Evolutionary conservation across 2,329 filamentous ascomycete genomes (phyloP).

Genomic region (Sporothrix sp.): DNA sequence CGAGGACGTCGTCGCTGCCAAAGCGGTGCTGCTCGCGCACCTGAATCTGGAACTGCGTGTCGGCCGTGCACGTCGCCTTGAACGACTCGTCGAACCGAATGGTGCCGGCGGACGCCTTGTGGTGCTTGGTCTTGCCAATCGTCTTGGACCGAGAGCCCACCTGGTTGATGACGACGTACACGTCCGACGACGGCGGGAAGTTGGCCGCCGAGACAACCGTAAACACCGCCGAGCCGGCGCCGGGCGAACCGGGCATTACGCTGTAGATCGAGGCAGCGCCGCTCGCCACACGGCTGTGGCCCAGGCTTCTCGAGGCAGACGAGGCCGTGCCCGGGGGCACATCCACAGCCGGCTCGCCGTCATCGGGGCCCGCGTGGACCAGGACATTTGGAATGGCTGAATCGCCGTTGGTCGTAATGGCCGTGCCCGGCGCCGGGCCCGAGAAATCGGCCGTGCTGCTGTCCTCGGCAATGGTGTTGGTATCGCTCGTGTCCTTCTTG

Average conservation of each 20-base stretch:
- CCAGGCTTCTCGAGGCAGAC: constrained; percentile 6
- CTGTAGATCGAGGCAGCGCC: constrained; percentile 59
- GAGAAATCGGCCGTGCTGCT: constrained; percentile 11
- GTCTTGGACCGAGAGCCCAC: constrained; percentile 62
- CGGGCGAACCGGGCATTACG: constrained; percentile 44
- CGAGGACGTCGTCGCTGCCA: constrained; percentile 71
- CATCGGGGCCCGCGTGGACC: constrained; percentile 34
- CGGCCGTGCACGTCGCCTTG: constrained; percentile 66
- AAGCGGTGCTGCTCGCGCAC: constrained; percentile 82
- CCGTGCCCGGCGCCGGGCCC: constrained; percentile 24
- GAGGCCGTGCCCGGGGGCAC: constrained; percentile 27
- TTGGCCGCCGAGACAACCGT: constrained; percentile 69
- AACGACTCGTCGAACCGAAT: constrained; percentile 71
- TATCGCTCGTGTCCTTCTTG: constrained; percentile 42
- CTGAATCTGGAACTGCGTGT: constrained; percentile 75
- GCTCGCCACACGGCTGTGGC: constrained; percentile 46
- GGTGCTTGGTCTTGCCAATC: constrained; percentile 85
- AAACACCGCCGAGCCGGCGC: constrained; percentile 68
- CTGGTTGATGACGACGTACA: constrained; percentile 67
- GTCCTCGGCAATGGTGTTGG: constrained; percentile 29
- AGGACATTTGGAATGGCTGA: constrained; percentile 21
- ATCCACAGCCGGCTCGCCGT: constrained; percentile 22
- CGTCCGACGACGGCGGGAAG: constrained; percentile 64
- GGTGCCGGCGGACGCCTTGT: constrained; percentile 59
- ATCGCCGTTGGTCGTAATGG: constrained; percentile 37